Evolutionary conservation across 306 rosid genomes (phyloP).

Genomic region (Astragalus glycyphyllos): DNA sequence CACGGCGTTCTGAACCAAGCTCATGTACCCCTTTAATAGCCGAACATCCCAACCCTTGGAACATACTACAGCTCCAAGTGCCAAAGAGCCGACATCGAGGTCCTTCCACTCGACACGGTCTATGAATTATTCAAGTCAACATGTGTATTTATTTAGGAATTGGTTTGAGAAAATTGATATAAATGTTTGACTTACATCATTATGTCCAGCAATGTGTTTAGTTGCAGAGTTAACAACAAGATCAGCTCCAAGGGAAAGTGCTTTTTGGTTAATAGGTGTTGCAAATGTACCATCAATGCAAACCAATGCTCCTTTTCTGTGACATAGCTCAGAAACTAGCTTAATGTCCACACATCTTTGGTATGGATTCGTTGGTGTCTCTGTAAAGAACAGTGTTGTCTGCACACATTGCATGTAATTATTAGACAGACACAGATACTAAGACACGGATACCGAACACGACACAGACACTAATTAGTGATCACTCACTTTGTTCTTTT

Average conservation of each 20-base stretch:
- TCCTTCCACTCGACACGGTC: too few relatives aligned
- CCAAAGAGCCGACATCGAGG: too few relatives aligned
- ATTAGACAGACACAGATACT: not conserved
- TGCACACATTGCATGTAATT: slow-evolving; percentile 41
- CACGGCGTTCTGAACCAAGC: too few relatives aligned
- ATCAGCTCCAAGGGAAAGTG: slow-evolving; percentile 89
- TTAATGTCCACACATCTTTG: slow-evolving; percentile 87
- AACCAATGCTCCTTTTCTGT: slow-evolving; percentile 75
- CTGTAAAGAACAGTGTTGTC: slow-evolving; percentile 89
- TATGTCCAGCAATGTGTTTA: slow-evolving; percentile 84
- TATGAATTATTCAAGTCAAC: too few relatives aligned
- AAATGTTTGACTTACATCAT: slow-evolving; percentile 64
- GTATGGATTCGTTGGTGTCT: slow-evolving; percentile 93
- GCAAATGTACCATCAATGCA: slow-evolving; percentile 95
- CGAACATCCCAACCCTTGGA: too few relatives aligned
- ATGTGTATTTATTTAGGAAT: too few relatives aligned
- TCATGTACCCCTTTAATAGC: too few relatives aligned
- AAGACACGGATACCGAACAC: too few relatives aligned
- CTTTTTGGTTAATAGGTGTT: slow-evolving; percentile 85
- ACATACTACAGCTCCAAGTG: too few relatives aligned
- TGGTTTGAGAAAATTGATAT: too few relatives aligned
- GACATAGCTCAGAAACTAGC: slow-evolving; percentile 84
- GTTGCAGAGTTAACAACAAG: slow-evolving; percentile 84
- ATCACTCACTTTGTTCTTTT: slow-evolving; percentile 67
- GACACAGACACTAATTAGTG: too few relatives aligned